Evolutionary conservation across 2,329 filamentous ascomycete genomes (phyloP).

Genomic region (Magnaporthiopsis rhizophila): DNA sequence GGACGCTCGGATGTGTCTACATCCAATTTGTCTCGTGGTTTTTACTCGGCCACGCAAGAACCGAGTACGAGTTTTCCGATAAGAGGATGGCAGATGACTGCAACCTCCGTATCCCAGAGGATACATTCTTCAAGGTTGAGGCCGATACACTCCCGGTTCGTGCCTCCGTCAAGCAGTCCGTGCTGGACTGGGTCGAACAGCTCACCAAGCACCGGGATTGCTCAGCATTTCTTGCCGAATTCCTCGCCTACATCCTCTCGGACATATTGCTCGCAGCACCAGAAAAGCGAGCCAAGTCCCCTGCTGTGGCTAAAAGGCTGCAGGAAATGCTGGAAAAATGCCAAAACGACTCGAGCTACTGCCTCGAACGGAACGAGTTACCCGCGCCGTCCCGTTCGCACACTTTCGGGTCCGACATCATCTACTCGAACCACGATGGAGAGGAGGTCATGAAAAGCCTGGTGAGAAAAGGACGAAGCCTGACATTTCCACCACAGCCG

Average conservation of each 20-base stretch:
- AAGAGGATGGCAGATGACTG: background rate
- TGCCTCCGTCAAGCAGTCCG: background rate
- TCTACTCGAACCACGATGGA: background rate
- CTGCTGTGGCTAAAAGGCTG: background rate
- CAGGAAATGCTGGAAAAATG: background rate
- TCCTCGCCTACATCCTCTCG: background rate
- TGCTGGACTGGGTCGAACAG: background rate
- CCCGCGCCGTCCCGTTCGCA: background rate
- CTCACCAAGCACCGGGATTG: background rate
- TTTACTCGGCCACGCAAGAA: background rate
- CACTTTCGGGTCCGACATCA: background rate
- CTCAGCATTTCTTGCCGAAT: background rate
- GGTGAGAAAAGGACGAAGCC: background rate
- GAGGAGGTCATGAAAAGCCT: background rate
- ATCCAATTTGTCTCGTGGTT: constrained; percentile 13
- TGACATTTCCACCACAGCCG: no score
- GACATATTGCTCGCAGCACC: background rate
- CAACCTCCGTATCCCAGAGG: background rate
- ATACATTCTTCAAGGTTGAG: background rate
- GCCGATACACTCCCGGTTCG: background rate
- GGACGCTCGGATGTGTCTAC: constrained; percentile 15
- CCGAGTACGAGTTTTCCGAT: background rate
- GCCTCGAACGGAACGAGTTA: background rate
- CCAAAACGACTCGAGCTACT: background rate
- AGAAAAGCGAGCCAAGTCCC: background rate